Evolutionary conservation across 495 filamentous ascomycete species (phyloP), one percentile per base, ranked within the genome.

Genomic region (Staphylotrichum tortipilum): DNA sequence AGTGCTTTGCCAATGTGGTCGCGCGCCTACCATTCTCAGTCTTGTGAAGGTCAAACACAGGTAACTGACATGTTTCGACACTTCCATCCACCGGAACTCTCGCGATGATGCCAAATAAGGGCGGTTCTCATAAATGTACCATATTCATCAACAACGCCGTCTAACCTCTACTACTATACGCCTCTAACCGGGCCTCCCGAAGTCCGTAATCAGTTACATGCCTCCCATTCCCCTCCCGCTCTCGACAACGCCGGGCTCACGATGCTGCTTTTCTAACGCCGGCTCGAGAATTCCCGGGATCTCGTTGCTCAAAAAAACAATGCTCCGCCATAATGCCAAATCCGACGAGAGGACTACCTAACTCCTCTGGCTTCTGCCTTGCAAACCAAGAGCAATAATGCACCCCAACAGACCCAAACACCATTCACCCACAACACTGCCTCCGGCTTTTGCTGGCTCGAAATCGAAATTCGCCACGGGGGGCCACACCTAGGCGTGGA

Each of bases 341-440:
- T 47, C 50, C 54, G 54, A 62, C 47, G 38, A 59, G 65, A 67
- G 67, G 68, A 70, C 54, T 74, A 72, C 70, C 72, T 74, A 75
- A 74, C 59, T 68, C 68, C 69, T 65, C 61, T 62, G 48, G 35
- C 59, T 63, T 68, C 54, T 58, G 57, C 53, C 41, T 51, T 49
- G 57, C 57, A 53, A 64, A 59, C 62, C 65, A 58, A 65, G 63
- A 62, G 26, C 52, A 55, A 56, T 30, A 34, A 49, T 43, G 35
- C 36, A 36, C 29, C 30, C 29, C 41, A 15, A 33, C 31, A 43
- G 26, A 34, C 29, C 29, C 18, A 30, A 47, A 35, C n/a, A 44
- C 17, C 23, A 30, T 51, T 42, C 37, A 49, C 22, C n/a, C n/a
- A 26, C 8, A 6, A 9, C 26, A 4, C 14, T n/a, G 10, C 10